Evolutionary conservation across 495 filamentous ascomycete species (phyloP).

Genomic region (Apodospora peruviana): DNA sequence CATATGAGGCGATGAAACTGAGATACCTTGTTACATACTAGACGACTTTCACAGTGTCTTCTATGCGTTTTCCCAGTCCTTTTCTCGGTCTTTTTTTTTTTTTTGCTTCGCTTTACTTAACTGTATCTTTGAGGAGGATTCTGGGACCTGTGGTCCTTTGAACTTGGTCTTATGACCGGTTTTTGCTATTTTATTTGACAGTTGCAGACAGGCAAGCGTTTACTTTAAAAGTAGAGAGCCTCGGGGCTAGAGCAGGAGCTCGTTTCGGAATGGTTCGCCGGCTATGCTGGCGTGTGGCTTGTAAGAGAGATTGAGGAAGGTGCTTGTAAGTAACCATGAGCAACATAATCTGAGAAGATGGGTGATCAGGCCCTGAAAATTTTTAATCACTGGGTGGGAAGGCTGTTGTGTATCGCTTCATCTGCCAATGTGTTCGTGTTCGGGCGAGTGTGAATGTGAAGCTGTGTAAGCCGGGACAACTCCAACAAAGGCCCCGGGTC

Average conservation of each 20-base stretch:
- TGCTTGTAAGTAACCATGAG: too few species aligned
- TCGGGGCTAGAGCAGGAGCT: neutral
- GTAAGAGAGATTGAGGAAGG: too few species aligned
- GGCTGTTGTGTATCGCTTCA: neutral
- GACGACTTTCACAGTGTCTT: conserved; percentile 6
- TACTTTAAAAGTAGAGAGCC: neutral
- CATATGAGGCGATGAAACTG: conserved; percentile 22
- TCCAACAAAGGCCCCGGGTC: too few species aligned
- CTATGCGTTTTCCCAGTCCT: conserved; percentile 5
- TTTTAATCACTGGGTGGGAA: neutral
- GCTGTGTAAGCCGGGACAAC: too few species aligned
- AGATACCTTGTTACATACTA: conserved; percentile 25
- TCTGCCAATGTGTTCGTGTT: too few species aligned
- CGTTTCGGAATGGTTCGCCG: neutral
- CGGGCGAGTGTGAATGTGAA: too few species aligned
- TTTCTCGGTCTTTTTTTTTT: neutral
- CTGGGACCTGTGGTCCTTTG: neutral
- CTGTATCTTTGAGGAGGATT: neutral
- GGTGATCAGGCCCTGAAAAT: too few species aligned
- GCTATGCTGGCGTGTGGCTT: neutral
- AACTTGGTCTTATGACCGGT: neutral
- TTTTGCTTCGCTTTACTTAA: neutral
- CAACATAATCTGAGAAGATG: too few species aligned
- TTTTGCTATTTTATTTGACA: neutral
- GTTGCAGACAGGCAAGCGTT: neutral